Evolutionary conservation across 805 yeast species (phyloP), one percentile per base, ranked within the genome.

Genomic region (Clavispora santaluciae): DNA sequence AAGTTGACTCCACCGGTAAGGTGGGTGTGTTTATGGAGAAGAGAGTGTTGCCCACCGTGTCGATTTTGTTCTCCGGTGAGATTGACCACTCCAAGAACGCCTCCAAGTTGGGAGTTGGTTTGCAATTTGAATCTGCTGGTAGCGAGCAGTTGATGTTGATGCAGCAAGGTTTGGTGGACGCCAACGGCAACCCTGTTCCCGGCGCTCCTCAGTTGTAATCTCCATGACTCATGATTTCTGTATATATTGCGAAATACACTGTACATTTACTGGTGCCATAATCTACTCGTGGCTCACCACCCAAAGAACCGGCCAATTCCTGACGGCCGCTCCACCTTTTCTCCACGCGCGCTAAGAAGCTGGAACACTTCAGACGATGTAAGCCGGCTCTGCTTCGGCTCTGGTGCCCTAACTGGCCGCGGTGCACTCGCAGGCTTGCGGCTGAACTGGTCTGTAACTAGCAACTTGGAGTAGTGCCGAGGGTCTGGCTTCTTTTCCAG

Each of bases 41-140:
- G 73, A 83, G 95, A 64, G 81, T 93, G 40, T 75, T 90, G 57
- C 98, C 98, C 59, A 87, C 95, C 37, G 80, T 90, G 45, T 83
- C 95, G 22, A 75, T 93, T 42, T 71, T 88, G 58, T 89, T 93
- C 73, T 78, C 85, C 50, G 96, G 96, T 58, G 96, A 90, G 69
- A 79, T 91, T 48, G 97, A 91, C 69, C 98, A 91, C 65, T 68
- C 73, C 60, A 69, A 69, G 54, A 63, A 67, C 54, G 71, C 88
- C 46, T 82, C 90, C 49, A 84, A 81, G 66, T 70, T 91, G 51
- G 99, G 99, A 61, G 78, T 90, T 55, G 98, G 97, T 65, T 75
- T 93, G 56, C 96, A 91, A 73, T 83, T 93, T 52, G 98, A 93
- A 75, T 82, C 93, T 51, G 91, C 93, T 43, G 97, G 97, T 61